These are phyloP conservation scores for Coemansia pectinata DNA, from an alignment of 192 early-diverging fungal species.

Conservation along the genomic window DNA sequence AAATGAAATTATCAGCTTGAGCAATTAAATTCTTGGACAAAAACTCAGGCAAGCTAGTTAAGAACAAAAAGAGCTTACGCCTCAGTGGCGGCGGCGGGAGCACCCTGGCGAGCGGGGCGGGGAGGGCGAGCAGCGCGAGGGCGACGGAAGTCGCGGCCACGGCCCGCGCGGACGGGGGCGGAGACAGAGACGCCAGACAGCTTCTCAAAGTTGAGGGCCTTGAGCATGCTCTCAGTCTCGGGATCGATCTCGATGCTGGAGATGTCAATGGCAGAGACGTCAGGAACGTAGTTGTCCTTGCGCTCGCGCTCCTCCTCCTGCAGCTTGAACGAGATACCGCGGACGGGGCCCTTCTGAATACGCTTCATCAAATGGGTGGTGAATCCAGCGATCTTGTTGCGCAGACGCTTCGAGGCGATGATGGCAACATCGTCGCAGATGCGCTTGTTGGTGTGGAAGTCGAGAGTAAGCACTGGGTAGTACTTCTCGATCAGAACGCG, in stretches of 20 bases:
- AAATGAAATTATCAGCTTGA: no score
- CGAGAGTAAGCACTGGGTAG: slow-evolving; percentile 97
- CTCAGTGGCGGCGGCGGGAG: slow-evolving; percentile 42
- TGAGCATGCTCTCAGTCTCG: slow-evolving; percentile 94
- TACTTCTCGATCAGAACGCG: slow-evolving; percentile 99
- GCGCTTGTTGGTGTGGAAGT: slow-evolving; percentile 99
- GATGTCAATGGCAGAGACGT: slow-evolving; percentile 92
- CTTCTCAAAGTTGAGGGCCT: slow-evolving; percentile 95
- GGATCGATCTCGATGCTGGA: slow-evolving; percentile 92
- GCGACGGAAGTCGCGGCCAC: slow-evolving; percentile 54
- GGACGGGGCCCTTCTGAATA: slow-evolving; percentile 97
- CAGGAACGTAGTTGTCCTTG: slow-evolving; percentile 99
- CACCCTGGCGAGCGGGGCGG: slow-evolving; percentile 40
- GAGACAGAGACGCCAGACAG: slow-evolving; percentile 78
- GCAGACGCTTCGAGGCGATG: slow-evolving; percentile 97
- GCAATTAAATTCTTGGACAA: not conserved
- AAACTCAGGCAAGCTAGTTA: not conserved
- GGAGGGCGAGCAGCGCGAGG: slow-evolving; percentile 29
- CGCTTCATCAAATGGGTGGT: slow-evolving; percentile 99
- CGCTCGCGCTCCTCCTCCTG: slow-evolving; percentile 99
- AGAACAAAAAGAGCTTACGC: slow-evolving; percentile 21
- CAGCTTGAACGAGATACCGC: slow-evolving; percentile 99
- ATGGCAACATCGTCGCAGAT: slow-evolving; percentile 97
- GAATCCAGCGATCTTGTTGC: slow-evolving; percentile 99
- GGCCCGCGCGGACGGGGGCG: slow-evolving; percentile 47